Percentiles rank a stretch among this genome's conserved stretches.
Evolutionary conservation across 1,284 basidiomycete genomes (phyloP).

Genomic region (Rhodotorula mucilaginosa): DNA sequence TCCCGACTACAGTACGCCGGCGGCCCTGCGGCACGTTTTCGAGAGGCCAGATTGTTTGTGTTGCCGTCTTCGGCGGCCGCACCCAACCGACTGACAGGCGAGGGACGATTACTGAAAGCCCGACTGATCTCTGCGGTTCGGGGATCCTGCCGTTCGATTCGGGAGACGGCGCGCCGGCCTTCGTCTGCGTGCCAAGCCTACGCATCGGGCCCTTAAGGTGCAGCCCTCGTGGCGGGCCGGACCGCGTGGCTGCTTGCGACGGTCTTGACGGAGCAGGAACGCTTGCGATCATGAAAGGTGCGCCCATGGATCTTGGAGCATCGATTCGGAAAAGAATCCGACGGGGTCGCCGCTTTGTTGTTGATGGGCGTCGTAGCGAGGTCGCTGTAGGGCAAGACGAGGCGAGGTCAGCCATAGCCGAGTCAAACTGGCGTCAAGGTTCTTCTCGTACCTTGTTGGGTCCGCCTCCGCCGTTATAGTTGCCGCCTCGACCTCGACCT

Average conservation of each 20-base stretch:
- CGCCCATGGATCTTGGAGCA: conserved; percentile 23
- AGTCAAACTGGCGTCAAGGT: too few species aligned
- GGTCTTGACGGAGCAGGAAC: not conserved
- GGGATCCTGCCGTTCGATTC: too few species aligned
- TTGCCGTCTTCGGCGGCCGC: too few species aligned
- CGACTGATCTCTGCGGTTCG: too few species aligned
- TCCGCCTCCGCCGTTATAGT: not conserved
- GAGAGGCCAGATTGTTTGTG: too few species aligned
- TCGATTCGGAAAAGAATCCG: conserved; percentile 14
- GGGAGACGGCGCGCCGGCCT: too few species aligned
- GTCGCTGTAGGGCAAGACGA: conserved; percentile 1
- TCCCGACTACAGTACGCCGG: not conserved
- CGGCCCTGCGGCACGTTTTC: too few species aligned
- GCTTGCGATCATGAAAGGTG: conserved; percentile 15
- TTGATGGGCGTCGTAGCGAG: conserved; percentile 7
- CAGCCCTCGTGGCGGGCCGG: not conserved
- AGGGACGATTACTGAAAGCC: too few species aligned
- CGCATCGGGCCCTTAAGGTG: not conserved
- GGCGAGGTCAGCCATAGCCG: too few species aligned
- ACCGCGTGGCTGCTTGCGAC: not conserved
- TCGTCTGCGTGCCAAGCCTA: too few species aligned
- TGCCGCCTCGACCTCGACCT: conserved; percentile 8
- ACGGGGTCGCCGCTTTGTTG: not conserved
- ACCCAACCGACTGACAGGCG: too few species aligned
- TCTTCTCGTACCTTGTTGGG: conserved; percentile 13